A percentile compares a stretch with the other conserved stretches of the same genome.
Conservation (phyloP, 2,329 filamentous ascomycete species). For the Cordyceps cicadae region DNA sequence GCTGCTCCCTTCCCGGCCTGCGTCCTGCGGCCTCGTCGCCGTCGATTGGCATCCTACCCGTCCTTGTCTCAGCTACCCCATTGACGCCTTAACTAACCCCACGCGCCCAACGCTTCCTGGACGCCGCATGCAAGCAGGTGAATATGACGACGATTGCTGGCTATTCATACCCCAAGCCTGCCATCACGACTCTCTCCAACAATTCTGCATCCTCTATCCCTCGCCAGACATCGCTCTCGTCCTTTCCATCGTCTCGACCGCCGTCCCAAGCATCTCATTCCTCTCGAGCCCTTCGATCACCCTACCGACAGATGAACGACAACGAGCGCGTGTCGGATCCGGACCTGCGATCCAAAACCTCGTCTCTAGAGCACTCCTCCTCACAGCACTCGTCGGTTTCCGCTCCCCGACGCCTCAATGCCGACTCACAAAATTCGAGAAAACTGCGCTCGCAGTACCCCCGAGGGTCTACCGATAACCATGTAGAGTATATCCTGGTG, state of each 20-base stretch:
- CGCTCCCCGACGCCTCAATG: constrained; percentile 40
- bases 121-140: background rate
- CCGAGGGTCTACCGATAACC: constrained; percentile 67
- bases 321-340: constrained; percentile 50
- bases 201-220: constrained; percentile 17
- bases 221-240: constrained; percentile 52
- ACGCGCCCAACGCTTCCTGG: background rate
- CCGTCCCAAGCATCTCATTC: constrained; percentile 49
- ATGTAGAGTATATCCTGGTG: constrained; percentile 98
- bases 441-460: constrained; percentile 69
- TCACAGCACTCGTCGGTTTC: constrained; percentile 55
- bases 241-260: constrained; percentile 52
- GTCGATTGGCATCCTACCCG: background rate
- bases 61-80: background rate
- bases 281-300: constrained; percentile 47
- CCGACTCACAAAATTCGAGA: constrained; percentile 42
- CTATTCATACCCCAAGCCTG: constrained; percentile 31
- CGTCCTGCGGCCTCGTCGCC: background rate
- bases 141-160: constrained; percentile 35
- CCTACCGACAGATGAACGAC: constrained; percentile 43
- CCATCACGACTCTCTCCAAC: constrained; percentile 28
- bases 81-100: background rate
- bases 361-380: constrained; percentile 51
- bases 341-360: constrained; percentile 52
- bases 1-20: background rate